Percentiles rank a stretch among this genome's conserved stretches.
phyloP scores from a whole-genome alignment of 208 protist genomes.

The Balamuthia mandrillaris region DNA sequence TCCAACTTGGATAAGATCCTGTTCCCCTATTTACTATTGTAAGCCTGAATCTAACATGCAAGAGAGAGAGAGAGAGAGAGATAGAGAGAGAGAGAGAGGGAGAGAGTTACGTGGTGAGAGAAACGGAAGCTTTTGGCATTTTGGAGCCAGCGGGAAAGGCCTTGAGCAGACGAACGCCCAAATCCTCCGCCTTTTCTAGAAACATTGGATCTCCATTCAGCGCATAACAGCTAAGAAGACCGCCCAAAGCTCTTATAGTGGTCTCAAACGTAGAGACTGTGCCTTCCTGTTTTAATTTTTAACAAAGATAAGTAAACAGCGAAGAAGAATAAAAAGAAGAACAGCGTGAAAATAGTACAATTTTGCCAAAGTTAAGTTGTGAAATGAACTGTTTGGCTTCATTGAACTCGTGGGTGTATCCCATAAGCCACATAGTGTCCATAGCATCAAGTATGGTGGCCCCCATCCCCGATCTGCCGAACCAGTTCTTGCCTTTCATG shows the following conservation, averaged over 20 bases:
- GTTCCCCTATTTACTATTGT: neutral
- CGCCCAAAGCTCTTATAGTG: constrained; percentile 55
- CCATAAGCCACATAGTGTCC: constrained; percentile 79
- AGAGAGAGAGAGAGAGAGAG: neutral
- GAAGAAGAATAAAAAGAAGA: neutral
- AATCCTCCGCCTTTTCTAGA: constrained; percentile 32
- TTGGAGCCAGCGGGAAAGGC: constrained; percentile 51
- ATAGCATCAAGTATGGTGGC: constrained; percentile 78
- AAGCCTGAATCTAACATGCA: neutral
- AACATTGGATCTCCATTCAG: neutral
- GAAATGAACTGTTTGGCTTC: constrained; percentile 60
- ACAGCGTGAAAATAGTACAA: neutral
- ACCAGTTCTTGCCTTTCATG: neutral
- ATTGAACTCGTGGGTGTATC: constrained; percentile 68
- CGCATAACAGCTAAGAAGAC: constrained; percentile 13
- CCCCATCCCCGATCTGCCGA: neutral
- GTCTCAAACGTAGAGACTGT: constrained; percentile 46
- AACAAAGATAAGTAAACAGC: neutral
- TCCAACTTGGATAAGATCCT: neutral
- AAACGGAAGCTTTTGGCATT: too few relatives aligned
- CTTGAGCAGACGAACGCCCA: constrained; percentile 31
- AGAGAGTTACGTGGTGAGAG: too few relatives aligned
- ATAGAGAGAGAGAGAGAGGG: neutral
- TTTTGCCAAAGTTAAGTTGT: neutral
- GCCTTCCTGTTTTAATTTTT: neutral